A percentile compares a stretch with the other conserved stretches of the same genome.
These are phyloP conservation scores for Stenocarpella maydis DNA, from an alignment of 2,329 filamentous ascomycete species.

Conservation along the genomic window DNA sequence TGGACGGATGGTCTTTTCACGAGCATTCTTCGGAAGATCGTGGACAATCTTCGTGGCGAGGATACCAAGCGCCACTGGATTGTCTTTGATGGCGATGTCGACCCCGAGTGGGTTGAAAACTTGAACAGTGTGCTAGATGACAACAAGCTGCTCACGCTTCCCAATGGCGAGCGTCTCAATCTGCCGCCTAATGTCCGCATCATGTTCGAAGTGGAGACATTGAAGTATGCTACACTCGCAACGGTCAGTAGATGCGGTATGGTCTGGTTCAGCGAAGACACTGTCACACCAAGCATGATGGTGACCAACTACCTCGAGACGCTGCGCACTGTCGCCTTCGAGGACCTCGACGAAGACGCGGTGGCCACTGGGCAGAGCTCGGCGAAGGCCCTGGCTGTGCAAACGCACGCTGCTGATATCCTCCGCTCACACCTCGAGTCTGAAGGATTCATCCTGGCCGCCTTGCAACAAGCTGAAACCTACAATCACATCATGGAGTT, in stretches of 20 bases:
- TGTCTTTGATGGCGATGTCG: conserved; percentile 98
- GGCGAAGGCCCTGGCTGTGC: conserved; percentile 79
- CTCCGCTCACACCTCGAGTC: conserved; percentile 77
- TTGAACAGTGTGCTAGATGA: conserved; percentile 99
- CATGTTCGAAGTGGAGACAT: conserved; percentile 99
- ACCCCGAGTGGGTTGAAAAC: conserved; percentile 99
- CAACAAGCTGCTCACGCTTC: conserved; percentile 96
- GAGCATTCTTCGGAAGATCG: conserved; percentile 96
- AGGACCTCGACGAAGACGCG: conserved; percentile 94
- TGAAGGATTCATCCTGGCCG: conserved; percentile 82
- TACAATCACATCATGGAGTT: conserved; percentile 99
- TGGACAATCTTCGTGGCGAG: conserved; percentile 97
- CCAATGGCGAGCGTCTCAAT: conserved; percentile 97
- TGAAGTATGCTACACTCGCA: conserved; percentile 96
- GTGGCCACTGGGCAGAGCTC: conserved; percentile 78
- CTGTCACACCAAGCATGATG: conserved; percentile 92
- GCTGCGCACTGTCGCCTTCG: conserved; percentile 83
- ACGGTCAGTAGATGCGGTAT: conserved; percentile 99
- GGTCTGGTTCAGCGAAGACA: conserved; percentile 99
- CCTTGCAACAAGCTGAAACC: conserved; percentile 75
- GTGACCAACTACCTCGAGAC: conserved; percentile 88
- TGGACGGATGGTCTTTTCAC: conserved; percentile 99
- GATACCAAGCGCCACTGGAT: conserved; percentile 99
- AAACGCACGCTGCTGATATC: conserved; percentile 81
- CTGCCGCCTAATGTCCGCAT: conserved; percentile 94